These are phyloP conservation scores for Colletotrichum theobromicola DNA, from an alignment of 2,329 filamentous ascomycete species.

Conservation along the genomic window DNA sequence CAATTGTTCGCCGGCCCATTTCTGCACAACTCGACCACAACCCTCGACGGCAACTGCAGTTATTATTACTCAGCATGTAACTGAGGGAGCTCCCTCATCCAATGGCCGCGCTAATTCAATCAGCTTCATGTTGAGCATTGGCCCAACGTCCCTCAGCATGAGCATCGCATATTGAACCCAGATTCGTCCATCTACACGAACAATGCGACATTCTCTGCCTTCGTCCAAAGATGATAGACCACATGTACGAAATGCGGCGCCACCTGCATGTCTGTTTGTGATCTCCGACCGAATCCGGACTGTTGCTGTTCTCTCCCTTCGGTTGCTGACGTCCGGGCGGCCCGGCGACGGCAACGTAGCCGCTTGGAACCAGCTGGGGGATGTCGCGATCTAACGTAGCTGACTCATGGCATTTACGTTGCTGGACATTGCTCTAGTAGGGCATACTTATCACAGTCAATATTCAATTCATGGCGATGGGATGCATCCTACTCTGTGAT, in stretches of 20 bases:
- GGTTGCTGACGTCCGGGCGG: not conserved
- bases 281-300: conserved; percentile 12
- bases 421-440: too few relatives aligned
- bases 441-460: not conserved
- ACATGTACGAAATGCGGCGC: not conserved
- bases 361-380: not conserved
- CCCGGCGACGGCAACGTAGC: not conserved
- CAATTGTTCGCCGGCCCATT: not conserved
- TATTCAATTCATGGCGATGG: not conserved
- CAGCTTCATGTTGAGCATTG: not conserved
- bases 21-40: not conserved
- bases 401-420: not conserved
- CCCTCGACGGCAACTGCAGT: not conserved
- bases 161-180: not conserved
- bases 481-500: not conserved
- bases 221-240: not conserved
- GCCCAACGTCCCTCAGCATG: not conserved
- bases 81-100: not conserved
- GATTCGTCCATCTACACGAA: not conserved
- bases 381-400: not conserved
- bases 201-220: not conserved
- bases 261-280: not conserved
- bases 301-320: not conserved
- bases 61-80: not conserved
- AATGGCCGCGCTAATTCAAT: not conserved